Evolutionary conservation across 306 rosid species (phyloP).

Genomic region (Spatholobus suberectus): DNA sequence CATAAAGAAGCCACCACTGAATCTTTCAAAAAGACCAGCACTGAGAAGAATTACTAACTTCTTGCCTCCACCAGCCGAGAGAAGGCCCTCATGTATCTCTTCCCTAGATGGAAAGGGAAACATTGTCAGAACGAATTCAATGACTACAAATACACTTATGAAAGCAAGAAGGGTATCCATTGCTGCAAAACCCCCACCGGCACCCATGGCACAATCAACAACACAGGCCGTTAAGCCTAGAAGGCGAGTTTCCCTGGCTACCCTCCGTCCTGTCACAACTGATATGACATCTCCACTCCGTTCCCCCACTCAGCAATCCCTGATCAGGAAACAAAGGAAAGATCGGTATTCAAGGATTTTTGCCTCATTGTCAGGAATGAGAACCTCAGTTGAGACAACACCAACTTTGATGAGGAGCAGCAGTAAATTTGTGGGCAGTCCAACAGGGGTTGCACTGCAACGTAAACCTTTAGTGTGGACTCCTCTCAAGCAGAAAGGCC

Average conservation of each 20-base stretch:
- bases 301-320: conserved; percentile 57
- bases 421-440: conserved; percentile 81
- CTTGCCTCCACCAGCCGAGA: conserved; percentile 62
- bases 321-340: conserved; percentile 59
- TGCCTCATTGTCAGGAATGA: conserved; percentile 61
- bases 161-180: conserved; percentile 64
- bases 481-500: conserved; percentile 68
- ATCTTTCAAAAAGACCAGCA: conserved; percentile 72
- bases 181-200: conserved; percentile 29
- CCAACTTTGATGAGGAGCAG: conserved; percentile 60
- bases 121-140: conserved; percentile 24
- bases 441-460: conserved; percentile 59
- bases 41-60: conserved; percentile 64
- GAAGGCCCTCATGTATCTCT: conserved; percentile 22
- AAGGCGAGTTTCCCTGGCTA: conserved; percentile 64
- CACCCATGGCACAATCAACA: background rate
- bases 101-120: conserved; percentile 64
- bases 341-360: conserved; percentile 73
- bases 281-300: conserved; percentile 63
- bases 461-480: conserved; percentile 80
- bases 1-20: conserved; percentile 65
- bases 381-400: conserved; percentile 60
- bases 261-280: conserved; percentile 59
- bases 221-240: conserved; percentile 7
- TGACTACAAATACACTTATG: conserved; percentile 17